Evolutionary conservation across 2,329 filamentous ascomycete genomes (phyloP).

Genomic region (Sphaerostilbella broomeana): DNA sequence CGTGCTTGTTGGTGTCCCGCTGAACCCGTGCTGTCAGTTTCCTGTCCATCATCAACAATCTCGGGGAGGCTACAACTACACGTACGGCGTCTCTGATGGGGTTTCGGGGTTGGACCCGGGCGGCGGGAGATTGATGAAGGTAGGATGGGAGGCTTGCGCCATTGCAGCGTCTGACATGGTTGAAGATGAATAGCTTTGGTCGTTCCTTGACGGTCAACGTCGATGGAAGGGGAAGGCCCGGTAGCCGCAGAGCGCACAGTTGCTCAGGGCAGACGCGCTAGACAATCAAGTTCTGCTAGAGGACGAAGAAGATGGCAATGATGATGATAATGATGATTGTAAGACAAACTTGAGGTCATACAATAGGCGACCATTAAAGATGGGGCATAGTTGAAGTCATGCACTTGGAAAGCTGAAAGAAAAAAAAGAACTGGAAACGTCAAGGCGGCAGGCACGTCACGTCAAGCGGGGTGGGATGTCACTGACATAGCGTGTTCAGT

Average conservation of each 20-base stretch:
- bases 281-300: too few species aligned
- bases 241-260: not conserved
- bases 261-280: too few species aligned
- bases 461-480: too few species aligned
- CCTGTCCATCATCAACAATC: not conserved
- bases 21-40: conserved; percentile 29
- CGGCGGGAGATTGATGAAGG: conserved; percentile 77
- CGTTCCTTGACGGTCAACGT: not conserved
- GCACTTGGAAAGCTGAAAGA: too few species aligned
- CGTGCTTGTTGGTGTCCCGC: conserved; percentile 86
- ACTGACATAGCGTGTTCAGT: too few species aligned
- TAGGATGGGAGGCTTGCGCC: conserved; percentile 47
- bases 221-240: not conserved
- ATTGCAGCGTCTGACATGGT: conserved; percentile 20
- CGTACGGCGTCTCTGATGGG: conserved; percentile 84
- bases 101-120: conserved; percentile 77
- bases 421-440: too few species aligned
- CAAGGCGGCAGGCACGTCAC: too few species aligned
- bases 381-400: too few species aligned
- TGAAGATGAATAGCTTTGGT: not conserved
- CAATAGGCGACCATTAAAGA: too few species aligned
- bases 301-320: too few species aligned
- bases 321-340: too few species aligned
- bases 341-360: too few species aligned
- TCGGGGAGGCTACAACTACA: conserved; percentile 16